Conservation (phyloP, 495 filamentous ascomycete genomes). For the Tuber melanosporum region DNA sequence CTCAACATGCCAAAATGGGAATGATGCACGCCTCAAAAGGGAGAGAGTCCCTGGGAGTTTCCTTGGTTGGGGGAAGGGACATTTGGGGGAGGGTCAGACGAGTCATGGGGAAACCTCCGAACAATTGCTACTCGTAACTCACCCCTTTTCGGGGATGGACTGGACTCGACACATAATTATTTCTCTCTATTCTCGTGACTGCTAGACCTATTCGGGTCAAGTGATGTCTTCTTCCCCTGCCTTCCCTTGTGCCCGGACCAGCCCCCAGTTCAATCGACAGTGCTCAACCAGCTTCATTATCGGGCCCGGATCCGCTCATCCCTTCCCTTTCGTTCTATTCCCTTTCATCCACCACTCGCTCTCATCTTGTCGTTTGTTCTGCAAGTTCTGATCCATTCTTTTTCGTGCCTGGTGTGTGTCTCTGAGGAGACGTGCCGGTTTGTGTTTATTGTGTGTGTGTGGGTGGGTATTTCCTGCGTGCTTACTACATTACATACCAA, state of each 20-base stretch:
- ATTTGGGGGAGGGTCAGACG: not conserved
- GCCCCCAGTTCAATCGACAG: not conserved
- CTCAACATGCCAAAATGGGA: not conserved
- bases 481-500: not conserved
- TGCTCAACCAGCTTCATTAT: not conserved
- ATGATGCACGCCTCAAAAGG: not conserved
- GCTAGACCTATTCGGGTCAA: constrained; percentile 4
- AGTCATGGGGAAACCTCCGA: constrained; percentile 1
- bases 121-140: not conserved
- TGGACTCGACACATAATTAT: not conserved
- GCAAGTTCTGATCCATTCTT: not conserved
- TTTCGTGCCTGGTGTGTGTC: not conserved
- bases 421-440: not conserved
- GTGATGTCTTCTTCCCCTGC: not conserved
- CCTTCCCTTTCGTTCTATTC: constrained; percentile 1
- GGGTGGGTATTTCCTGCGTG: not conserved
- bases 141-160: not conserved
- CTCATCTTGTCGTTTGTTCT: not conserved
- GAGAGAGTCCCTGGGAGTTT: not conserved
- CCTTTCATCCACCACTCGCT: not conserved
- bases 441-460: not conserved
- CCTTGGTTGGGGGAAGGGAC: not conserved
- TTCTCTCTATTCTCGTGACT: not conserved
- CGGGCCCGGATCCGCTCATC: not conserved
- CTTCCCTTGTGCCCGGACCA: not conserved